Conservation (phyloP, 208 protist species). For the Phytomonas sp. region DNA sequence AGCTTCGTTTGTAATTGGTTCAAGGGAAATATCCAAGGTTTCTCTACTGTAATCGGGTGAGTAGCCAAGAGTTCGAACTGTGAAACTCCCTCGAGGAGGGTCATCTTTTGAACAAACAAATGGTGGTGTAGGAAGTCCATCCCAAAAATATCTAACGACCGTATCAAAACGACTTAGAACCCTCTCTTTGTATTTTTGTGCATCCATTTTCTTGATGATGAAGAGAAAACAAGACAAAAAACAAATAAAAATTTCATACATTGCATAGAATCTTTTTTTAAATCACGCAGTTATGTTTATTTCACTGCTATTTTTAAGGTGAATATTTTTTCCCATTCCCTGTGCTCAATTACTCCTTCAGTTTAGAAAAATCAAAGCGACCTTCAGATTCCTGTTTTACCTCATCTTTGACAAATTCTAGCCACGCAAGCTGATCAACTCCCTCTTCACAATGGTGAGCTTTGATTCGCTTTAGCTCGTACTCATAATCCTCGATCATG, state of each 20-base stretch:
- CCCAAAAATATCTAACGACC: constrained; percentile 73
- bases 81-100: not conserved
- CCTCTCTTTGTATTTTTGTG: constrained; percentile 29
- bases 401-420: constrained; percentile 84
- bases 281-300: too few species aligned
- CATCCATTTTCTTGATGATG: constrained; percentile 26
- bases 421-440: constrained; percentile 79
- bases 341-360: constrained; percentile 19
- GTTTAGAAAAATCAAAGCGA: constrained; percentile 81
- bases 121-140: constrained; percentile 73
- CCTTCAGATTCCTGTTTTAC: constrained; percentile 71
- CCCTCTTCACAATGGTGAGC: constrained; percentile 85
- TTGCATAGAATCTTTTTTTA: constrained; percentile 8
- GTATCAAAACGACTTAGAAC: constrained; percentile 67
- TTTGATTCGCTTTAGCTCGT: constrained; percentile 86
- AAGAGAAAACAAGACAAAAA: constrained; percentile 14
- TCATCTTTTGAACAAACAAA: constrained; percentile 17
- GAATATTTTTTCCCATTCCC: constrained; percentile 13
- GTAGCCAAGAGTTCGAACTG: constrained; percentile 36
- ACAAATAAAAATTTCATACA: constrained; percentile 14
- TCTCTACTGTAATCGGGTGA: constrained; percentile 70
- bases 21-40: constrained; percentile 26
- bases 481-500: constrained; percentile 90
- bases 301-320: constrained; percentile 1
- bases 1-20: constrained; percentile 1